These are phyloP conservation scores for Geosmithia morbida DNA, from an alignment of 2,329 filamentous ascomycete species.

Conservation along the genomic window DNA sequence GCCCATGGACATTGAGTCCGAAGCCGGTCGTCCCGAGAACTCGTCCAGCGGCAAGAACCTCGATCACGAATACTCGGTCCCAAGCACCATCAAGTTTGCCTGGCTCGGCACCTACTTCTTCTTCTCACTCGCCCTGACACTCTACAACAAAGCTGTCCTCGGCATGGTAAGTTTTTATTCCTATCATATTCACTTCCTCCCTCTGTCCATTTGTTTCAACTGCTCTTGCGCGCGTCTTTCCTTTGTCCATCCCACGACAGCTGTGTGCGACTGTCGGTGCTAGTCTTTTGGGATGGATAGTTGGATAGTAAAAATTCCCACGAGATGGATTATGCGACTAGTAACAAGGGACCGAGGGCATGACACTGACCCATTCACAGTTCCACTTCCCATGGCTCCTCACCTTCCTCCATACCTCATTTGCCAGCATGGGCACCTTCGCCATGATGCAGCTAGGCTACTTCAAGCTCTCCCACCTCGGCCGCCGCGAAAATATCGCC, in stretches of 20 bases:
- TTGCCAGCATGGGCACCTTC: slow-evolving; percentile 40
- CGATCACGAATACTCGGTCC: slow-evolving; percentile 28
- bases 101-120: slow-evolving; percentile 38
- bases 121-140: slow-evolving; percentile 30
- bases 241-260: too few relatives aligned
- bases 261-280: too few relatives aligned
- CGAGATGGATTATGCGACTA: too few relatives aligned
- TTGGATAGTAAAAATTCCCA: too few relatives aligned
- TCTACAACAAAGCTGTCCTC: slow-evolving; percentile 45
- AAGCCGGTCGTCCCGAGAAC: slow-evolving; percentile 12
- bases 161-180: slow-evolving; percentile 23
- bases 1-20: slow-evolving; percentile 16
- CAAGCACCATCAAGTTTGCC: slow-evolving; percentile 29
- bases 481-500: slow-evolving; percentile 36
- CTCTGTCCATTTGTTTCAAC: too few relatives aligned
- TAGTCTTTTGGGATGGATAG: too few relatives aligned
- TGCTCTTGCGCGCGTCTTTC: too few relatives aligned
- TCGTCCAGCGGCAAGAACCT: slow-evolving; percentile 18
- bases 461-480: slow-evolving; percentile 36
- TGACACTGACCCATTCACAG: slow-evolving; percentile 13
- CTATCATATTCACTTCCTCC: too few relatives aligned
- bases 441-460: slow-evolving; percentile 34
- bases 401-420: slow-evolving; percentile 42
- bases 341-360: not conserved
- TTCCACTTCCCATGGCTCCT: slow-evolving; percentile 47